phyloP scores from a whole-genome alignment of 352 stramenopile species.

The Globisporangium lucens region DNA sequence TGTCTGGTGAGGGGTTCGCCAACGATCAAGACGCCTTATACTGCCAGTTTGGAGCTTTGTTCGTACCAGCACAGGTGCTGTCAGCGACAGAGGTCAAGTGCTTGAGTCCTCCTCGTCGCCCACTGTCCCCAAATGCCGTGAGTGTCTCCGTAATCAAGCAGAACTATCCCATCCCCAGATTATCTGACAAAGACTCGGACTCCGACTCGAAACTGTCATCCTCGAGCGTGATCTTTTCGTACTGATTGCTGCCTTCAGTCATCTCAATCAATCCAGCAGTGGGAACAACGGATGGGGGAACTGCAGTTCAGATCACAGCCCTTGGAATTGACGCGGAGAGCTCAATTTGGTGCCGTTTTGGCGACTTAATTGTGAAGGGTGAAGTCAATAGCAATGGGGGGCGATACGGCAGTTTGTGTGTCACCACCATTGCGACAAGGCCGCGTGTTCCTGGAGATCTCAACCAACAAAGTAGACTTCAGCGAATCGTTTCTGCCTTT shows the following conservation, averaged over 20 bases:
- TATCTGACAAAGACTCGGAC: conserved; percentile 2
- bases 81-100: conserved; percentile 21
- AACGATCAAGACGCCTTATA: conserved; percentile 11
- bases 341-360: conserved; percentile 39
- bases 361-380: conserved; percentile 22
- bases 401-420: conserved; percentile 18
- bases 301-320: conserved; percentile 23
- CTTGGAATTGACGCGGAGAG: conserved; percentile 11
- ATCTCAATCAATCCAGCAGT: conserved; percentile 18
- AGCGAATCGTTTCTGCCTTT: conserved; percentile 28
- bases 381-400: neutral
- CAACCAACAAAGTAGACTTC: conserved; percentile 44
- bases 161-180: neutral
- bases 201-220: neutral
- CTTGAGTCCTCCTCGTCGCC: conserved; percentile 23
- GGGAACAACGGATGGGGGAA: conserved; percentile 18
- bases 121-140: conserved; percentile 19
- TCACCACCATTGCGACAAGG: conserved; percentile 17
- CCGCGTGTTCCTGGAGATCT: conserved; percentile 32
- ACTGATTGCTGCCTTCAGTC: conserved; percentile 29
- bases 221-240: conserved; percentile 30
- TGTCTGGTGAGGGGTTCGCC: conserved; percentile 35
- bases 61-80: conserved; percentile 26
- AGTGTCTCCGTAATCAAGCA: conserved; percentile 26
- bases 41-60: conserved; percentile 35